Conservation (phyloP, 495 filamentous ascomycete species). For the Penicillium samsonianum region DNA sequence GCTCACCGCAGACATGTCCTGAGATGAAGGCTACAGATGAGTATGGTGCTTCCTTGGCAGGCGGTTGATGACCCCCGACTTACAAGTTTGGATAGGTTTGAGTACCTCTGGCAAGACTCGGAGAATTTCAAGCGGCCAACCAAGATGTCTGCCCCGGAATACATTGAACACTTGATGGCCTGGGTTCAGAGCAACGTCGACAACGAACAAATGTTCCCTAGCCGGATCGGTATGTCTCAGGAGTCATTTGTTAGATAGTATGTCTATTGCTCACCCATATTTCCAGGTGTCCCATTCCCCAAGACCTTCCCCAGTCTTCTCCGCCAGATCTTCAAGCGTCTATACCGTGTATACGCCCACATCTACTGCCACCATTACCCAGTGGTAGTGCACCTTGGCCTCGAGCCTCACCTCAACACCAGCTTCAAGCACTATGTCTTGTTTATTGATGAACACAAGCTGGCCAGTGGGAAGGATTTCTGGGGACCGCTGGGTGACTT, state of each 20-base stretch:
- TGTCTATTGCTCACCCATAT: conserved; percentile 10
- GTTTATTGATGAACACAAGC: conserved; percentile 89
- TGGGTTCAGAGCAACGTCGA: conserved; percentile 96
- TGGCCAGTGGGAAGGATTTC: conserved; percentile 92
- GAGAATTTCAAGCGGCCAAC: conserved; percentile 92
- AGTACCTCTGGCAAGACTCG: conserved; percentile 97
- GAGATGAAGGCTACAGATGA: conserved; percentile 99
- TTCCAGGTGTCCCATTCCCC: conserved; percentile 85
- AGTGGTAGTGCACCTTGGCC: conserved; percentile 88
- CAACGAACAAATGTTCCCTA: conserved; percentile 93
- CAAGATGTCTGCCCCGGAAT: conserved; percentile 95
- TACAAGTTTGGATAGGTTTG: conserved; percentile 61
- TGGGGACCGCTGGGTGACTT: conserved; percentile 96
- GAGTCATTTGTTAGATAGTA: background rate
- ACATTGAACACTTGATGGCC: conserved; percentile 95
- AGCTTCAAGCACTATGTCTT: conserved; percentile 99
- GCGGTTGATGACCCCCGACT: background rate
- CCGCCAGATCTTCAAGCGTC: conserved; percentile 94
- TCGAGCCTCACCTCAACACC: conserved; percentile 97
- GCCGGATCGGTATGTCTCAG: conserved; percentile 69
- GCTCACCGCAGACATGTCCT: conserved; percentile 92
- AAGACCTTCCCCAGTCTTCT: conserved; percentile 85
- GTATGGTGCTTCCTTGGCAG: conserved; percentile 47
- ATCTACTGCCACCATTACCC: conserved; percentile 99
- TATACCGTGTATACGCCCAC: conserved; percentile 98